A percentile compares a stretch with the other conserved stretches of the same genome.
phyloP scores from a whole-genome alignment of 139 green algal species.

The Chlorella vulgaris region DNA sequence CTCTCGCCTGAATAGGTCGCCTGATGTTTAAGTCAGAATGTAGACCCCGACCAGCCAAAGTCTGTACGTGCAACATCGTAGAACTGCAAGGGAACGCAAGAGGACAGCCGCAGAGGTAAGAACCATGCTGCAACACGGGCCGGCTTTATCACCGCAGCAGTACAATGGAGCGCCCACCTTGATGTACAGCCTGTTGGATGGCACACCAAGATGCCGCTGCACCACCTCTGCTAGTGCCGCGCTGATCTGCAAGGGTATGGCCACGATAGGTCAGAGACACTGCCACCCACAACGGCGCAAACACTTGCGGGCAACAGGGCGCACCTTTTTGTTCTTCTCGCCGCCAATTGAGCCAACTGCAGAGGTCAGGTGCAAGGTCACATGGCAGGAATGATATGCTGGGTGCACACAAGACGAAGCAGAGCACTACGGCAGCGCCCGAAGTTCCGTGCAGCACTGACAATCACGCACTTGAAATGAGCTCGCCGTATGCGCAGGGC shows the following conservation, averaged over 20 bases:
- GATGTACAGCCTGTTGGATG: slow-evolving; percentile 56
- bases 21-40: no score
- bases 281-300: no score
- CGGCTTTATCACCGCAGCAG: not conserved
- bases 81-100: not conserved
- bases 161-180: slow-evolving; percentile 33
- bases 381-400: not conserved
- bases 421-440: not conserved
- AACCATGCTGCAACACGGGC: no score
- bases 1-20: no score
- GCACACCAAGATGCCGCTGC: slow-evolving; percentile 49
- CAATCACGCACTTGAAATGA: slow-evolving; percentile 51
- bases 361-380: not conserved
- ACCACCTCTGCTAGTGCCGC: slow-evolving; percentile 55
- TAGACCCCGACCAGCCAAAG: slow-evolving; percentile 52
- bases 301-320: not conserved
- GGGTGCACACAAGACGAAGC: not conserved
- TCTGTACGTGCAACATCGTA: slow-evolving; percentile 34
- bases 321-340: slow-evolving; percentile 53
- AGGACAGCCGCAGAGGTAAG: not conserved
- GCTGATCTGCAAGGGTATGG: slow-evolving; percentile 33
- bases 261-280: no score
- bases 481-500: slow-evolving; percentile 61
- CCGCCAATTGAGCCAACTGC: slow-evolving; percentile 51
- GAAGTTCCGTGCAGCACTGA: not conserved